A percentile compares a stretch with the other conserved stretches of the same genome.
Conservation (phyloP, 2,329 filamentous ascomycete species). For the Boeremia lycopersici region DNA sequence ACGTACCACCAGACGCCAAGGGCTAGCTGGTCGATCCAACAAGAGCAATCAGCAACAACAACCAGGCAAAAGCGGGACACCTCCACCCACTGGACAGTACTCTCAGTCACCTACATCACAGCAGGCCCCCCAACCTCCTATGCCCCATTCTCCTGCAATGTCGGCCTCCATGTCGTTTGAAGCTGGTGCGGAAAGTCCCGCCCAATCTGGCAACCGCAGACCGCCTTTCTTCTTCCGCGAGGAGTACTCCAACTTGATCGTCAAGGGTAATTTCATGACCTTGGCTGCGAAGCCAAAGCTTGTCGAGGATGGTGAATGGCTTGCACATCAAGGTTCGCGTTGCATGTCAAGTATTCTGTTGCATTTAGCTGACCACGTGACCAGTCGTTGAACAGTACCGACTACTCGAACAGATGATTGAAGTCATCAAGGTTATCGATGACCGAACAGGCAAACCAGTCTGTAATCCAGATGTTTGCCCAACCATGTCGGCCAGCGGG, state of each 20-base stretch:
- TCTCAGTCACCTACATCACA: constrained; percentile 44
- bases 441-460: constrained; percentile 74
- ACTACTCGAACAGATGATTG: constrained; percentile 85
- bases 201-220: constrained; percentile 63
- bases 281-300: constrained; percentile 90
- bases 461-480: constrained; percentile 83
- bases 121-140: constrained; percentile 42
- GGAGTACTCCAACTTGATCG: constrained; percentile 80
- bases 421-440: constrained; percentile 85
- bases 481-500: constrained; percentile 92
- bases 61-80: constrained; percentile 44
- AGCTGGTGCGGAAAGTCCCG: constrained; percentile 47
- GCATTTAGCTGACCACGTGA: constrained; percentile 32
- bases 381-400: constrained; percentile 91
- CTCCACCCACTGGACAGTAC: constrained; percentile 45
- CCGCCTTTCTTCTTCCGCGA: constrained; percentile 77
- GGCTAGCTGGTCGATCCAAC: constrained; percentile 51
- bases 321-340: constrained; percentile 82
- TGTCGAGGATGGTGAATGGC: constrained; percentile 92
- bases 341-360: constrained; percentile 2
- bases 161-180: constrained; percentile 67
- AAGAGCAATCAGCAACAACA: constrained; percentile 45
- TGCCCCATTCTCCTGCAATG: constrained; percentile 43
- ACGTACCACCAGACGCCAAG: constrained; percentile 47
- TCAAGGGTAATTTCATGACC: constrained; percentile 98